Percentiles rank a stretch among this genome's conserved stretches.
These are phyloP conservation scores for Diplocarpon rosae DNA, from an alignment of 2,329 filamentous ascomycete genomes.

Conservation along the genomic window DNA sequence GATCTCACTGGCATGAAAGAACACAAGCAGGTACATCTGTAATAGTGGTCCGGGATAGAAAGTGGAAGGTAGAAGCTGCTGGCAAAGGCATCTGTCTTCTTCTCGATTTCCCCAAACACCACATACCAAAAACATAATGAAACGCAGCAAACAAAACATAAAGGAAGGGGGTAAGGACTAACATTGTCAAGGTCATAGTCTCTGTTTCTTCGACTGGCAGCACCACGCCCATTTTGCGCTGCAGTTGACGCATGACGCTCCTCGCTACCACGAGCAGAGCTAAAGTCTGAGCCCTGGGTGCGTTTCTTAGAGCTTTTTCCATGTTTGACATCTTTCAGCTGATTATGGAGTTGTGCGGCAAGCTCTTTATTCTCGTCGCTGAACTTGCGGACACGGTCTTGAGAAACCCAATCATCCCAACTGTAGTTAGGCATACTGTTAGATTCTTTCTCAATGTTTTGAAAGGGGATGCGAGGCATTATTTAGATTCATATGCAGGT, in stretches of 20 bases:
- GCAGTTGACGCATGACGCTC: constrained; percentile 56
- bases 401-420: constrained; percentile 97
- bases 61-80: too few species aligned
- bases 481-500: neutral
- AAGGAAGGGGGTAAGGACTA: constrained; percentile 29
- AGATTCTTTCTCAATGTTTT: constrained; percentile 10
- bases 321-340: constrained; percentile 41
- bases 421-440: constrained; percentile 31
- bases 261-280: constrained; percentile 63
- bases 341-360: constrained; percentile 59
- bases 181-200: constrained; percentile 80
- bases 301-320: constrained; percentile 11
- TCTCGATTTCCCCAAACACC: neutral
- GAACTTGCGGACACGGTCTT: constrained; percentile 87
- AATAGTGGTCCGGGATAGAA: too few species aligned
- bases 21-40: too few species aligned
- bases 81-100: too few species aligned
- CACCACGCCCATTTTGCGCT: constrained; percentile 53
- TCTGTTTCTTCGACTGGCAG: constrained; percentile 51
- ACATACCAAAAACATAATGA: neutral
- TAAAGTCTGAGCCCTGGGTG: constrained; percentile 43
- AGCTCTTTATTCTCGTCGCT: constrained; percentile 92
- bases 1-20: too few species aligned
- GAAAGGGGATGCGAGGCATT: constrained; percentile 7
- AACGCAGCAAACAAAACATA: constrained; percentile 14